Percentiles rank a stretch among this genome's conserved stretches.
Evolutionary conservation across 2,329 filamentous ascomycete genomes (phyloP).

Genomic region (Chrysosphaeria jannelii): DNA sequence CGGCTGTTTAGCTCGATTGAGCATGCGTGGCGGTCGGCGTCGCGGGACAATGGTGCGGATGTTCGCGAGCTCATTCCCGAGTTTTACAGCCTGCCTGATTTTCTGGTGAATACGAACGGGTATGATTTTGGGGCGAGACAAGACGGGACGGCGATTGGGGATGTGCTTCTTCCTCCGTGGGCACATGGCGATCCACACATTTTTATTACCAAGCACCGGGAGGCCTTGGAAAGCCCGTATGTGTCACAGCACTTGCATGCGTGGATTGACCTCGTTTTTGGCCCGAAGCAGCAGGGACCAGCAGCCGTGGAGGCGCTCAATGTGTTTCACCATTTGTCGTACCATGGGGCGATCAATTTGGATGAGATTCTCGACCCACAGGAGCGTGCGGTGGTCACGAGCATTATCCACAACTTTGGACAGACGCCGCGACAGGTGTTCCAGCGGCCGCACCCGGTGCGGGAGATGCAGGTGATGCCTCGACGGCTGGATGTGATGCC

Average conservation of each 20-base stretch:
- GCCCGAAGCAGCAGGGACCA: slow-evolving; percentile 76
- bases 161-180: slow-evolving; percentile 80
- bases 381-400: slow-evolving; percentile 66
- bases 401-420: slow-evolving; percentile 94
- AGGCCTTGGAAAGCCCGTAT: slow-evolving; percentile 76
- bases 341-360: slow-evolving; percentile 74
- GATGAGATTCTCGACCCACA: slow-evolving; percentile 73
- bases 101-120: slow-evolving; percentile 72
- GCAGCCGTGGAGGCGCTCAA: slow-evolving; percentile 76
- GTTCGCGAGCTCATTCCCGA: slow-evolving; percentile 86
- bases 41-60: slow-evolving; percentile 70
- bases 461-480: slow-evolving; percentile 35
- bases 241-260: slow-evolving; percentile 71
- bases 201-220: slow-evolving; percentile 85
- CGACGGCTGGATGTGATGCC: slow-evolving; percentile 51
- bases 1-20: slow-evolving; percentile 81
- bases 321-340: slow-evolving; percentile 87
- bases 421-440: slow-evolving; percentile 95
- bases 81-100: slow-evolving; percentile 91
- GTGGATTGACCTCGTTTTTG: slow-evolving; percentile 93
- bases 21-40: slow-evolving; percentile 74
- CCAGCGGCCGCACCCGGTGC: slow-evolving; percentile 44
- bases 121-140: slow-evolving; percentile 84
- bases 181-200: slow-evolving; percentile 87
- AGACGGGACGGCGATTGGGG: slow-evolving; percentile 47